A percentile compares a stretch with the other conserved stretches of the same genome.
phyloP scores from a whole-genome alignment of 805 yeast genomes.

The Metschnikowia cubensis region DNA sequence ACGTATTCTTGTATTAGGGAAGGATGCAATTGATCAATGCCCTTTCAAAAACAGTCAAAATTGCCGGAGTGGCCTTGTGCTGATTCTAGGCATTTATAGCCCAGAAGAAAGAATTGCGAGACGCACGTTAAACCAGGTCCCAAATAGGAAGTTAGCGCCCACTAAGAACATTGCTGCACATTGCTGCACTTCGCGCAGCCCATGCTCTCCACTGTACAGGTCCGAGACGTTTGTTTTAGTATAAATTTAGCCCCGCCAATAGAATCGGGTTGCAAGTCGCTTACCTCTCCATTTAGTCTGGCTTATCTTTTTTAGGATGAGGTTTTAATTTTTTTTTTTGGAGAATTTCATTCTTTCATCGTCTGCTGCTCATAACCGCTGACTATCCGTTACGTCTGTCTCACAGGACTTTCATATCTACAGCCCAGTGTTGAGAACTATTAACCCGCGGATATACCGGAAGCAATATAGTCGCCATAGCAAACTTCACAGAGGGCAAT shows the following conservation, averaged over 20 bases:
- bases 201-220: not conserved
- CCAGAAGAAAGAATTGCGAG: not conserved
- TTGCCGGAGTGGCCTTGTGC: too few relatives aligned
- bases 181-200: not conserved
- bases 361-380: not conserved
- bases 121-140: not conserved
- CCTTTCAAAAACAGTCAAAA: too few relatives aligned
- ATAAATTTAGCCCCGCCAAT: not conserved
- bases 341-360: not conserved
- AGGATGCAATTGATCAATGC: too few relatives aligned
- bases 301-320: too few relatives aligned
- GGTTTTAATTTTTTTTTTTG: not conserved
- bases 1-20: too few relatives aligned
- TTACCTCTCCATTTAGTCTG: not conserved
- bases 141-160: conserved; percentile 1
- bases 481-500: too few relatives aligned
- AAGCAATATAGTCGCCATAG: too few relatives aligned
- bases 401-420: too few relatives aligned
- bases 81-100: not conserved
- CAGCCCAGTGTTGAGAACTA: not conserved
- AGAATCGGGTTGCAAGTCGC: not conserved
- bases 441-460: too few relatives aligned
- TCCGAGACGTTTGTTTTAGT: not conserved
- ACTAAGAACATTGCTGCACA: not conserved
- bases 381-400: too few relatives aligned